Evolutionary conservation across 805 yeast genomes (phyloP).

Genomic region (Metschnikowia picachoensis): DNA sequence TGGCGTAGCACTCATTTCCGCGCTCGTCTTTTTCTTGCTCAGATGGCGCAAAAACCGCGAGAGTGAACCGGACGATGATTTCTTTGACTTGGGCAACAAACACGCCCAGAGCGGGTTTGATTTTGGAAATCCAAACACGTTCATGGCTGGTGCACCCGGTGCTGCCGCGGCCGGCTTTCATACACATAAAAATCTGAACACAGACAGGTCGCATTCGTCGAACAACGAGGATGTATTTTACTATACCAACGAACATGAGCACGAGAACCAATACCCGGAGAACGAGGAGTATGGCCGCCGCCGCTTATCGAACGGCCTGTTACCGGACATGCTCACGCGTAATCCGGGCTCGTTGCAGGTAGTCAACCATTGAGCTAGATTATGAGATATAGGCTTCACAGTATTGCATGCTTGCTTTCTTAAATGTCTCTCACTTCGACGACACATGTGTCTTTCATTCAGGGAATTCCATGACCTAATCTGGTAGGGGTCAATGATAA

Average conservation of each 20-base stretch:
- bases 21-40: conserved; percentile 35
- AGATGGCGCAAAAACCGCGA: conserved; percentile 36
- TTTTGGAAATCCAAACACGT: conserved; percentile 23
- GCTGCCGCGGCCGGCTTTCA: conserved; percentile 18
- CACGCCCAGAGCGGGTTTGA: conserved; percentile 23
- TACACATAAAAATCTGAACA: conserved; percentile 16
- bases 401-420: too few relatives aligned
- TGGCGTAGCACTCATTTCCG: conserved; percentile 32
- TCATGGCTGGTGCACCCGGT: conserved; percentile 18
- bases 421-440: not conserved
- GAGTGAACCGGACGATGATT: conserved; percentile 39
- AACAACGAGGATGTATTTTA: conserved; percentile 14
- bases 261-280: conserved; percentile 2
- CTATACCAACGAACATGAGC: conserved; percentile 1
- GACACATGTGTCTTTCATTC: too few relatives aligned
- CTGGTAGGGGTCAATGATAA: too few relatives aligned
- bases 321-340: conserved; percentile 47
- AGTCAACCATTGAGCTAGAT: conserved; percentile 32
- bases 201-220: conserved; percentile 15
- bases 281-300: conserved; percentile 40
- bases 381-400: not conserved
- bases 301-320: conserved; percentile 51
- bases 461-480: too few relatives aligned
- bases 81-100: conserved; percentile 13
- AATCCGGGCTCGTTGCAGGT: conserved; percentile 48